phyloP scores from a whole-genome alignment of 352 stramenopile genomes.

The Phytophthora parvispora region DNA sequence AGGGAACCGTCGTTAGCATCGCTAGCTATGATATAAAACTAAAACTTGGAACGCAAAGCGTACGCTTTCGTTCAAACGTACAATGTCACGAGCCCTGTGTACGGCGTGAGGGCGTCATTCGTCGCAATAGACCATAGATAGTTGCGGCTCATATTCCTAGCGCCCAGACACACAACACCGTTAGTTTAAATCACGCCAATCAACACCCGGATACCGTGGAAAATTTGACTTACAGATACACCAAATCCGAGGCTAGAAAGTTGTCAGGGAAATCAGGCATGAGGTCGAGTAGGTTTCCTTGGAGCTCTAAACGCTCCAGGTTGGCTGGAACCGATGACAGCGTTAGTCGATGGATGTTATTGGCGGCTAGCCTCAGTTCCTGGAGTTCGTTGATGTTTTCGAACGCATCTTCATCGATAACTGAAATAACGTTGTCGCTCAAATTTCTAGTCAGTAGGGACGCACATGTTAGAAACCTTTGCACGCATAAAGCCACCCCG shows the following conservation, averaged over 20 bases:
- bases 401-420: conserved; percentile 64
- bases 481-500: too few relatives aligned
- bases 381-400: conserved; percentile 50
- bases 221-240: conserved; percentile 53
- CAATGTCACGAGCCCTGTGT: conserved; percentile 50
- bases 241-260: conserved; percentile 40
- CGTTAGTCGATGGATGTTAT: conserved; percentile 58
- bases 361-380: conserved; percentile 51
- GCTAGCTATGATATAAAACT: too few relatives aligned
- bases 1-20: too few relatives aligned
- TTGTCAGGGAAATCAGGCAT: conserved; percentile 56
- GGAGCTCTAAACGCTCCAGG: conserved; percentile 54
- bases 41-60: too few relatives aligned
- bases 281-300: conserved; percentile 63
- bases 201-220: background rate
- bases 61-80: conserved; percentile 34
- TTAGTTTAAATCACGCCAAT: background rate
- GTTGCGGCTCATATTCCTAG: conserved; percentile 74
- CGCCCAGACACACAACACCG: background rate
- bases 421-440: conserved; percentile 78
- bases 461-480: too few relatives aligned
- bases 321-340: conserved; percentile 53
- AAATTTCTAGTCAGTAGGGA: conserved; percentile 51
- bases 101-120: conserved; percentile 60
- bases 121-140: conserved; percentile 67